Conservation (phyloP, 2,329 filamentous ascomycete genomes). For the Bisporella sp. region DNA sequence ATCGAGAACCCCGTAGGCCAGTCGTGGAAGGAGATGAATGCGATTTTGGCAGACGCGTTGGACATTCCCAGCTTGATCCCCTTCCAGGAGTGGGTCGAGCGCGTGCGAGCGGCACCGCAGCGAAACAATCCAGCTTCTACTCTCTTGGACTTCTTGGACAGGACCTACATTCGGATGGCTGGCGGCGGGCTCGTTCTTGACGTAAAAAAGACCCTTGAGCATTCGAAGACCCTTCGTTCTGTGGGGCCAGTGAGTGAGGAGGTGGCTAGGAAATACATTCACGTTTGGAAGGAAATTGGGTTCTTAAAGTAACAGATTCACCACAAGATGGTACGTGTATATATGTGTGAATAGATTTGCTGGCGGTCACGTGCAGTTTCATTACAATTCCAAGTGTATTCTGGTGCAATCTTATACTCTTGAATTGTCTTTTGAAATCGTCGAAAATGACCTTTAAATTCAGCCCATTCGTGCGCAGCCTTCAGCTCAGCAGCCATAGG, state of each 20-base stretch:
- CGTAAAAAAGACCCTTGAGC: conserved; percentile 25
- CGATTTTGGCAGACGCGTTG: not conserved
- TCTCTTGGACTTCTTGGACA: conserved; percentile 27
- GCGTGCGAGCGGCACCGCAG: not conserved
- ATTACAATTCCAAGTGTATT: no score
- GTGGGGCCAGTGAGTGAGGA: conserved; percentile 28
- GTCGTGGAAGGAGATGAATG: not conserved
- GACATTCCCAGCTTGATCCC: not conserved
- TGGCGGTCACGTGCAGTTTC: no score
- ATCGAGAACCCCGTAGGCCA: not conserved
- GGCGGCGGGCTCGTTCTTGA: conserved; percentile 37
- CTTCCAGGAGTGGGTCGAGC: not conserved
- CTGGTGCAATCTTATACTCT: no score
- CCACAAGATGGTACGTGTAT: no score
- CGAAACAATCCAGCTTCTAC: conserved; percentile 25
- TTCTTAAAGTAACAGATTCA: conserved; percentile 13
- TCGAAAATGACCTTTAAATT: no score
- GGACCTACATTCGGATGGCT: conserved; percentile 34
- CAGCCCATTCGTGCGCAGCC: no score
- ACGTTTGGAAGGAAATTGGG: conserved; percentile 27
- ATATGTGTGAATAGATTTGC: no score
- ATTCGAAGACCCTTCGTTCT: conserved; percentile 29
- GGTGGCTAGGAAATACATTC: conserved; percentile 27
- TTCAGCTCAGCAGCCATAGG: no score
- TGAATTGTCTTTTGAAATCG: no score